Base-by-base conservation (phyloP, 208 protist species). In the Trypanosoma congolense region DNA sequence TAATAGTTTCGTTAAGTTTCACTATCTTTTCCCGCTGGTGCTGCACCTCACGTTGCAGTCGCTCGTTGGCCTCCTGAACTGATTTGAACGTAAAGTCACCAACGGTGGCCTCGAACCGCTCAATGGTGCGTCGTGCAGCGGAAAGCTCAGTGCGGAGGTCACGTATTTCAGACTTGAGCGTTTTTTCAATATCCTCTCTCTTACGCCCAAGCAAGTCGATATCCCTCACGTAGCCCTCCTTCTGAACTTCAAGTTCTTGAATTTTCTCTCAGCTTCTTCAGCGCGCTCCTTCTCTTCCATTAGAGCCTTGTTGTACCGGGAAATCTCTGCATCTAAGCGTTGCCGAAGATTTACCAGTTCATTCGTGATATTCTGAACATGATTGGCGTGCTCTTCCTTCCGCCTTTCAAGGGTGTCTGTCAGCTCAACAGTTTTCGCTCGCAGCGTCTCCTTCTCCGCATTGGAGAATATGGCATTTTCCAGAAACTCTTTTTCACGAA, bases 91-190 rank as follows among this genome's bases (percentile, higher is more conserved):
- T 74, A 10, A 69, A 61, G 36, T 92, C 87, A 19, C 83, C 82
- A 35, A 95, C 67, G 6, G 76, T 69, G 24, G 62, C 70, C 56
- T 95, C 87, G 33, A 91, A 79, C n/a, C 82, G 71, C 50, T 90
- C 75, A 53, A 95, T 90, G 21, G 87, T 95, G 29, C 79, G 79
- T 62, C 87, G 89, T 24, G 82, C 83, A 18, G 82, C 77, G 22
- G 53, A 64, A 30, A 92, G 64, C 65, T 95, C 87, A 26, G 66
- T 58, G 30, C 73, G 69, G 25, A 84, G 56, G 24, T 88, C 78
- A 10, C 66, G 56, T 4, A 70, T 63, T 56, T 92, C 84, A 22
- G 52, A 51, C 57, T 81, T 80, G 41, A 90, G 54, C 2, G 59
- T 33, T 46, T 69, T 69, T 56, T 84, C 66, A 1, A 61, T 66